Percentiles rank a stretch among this genome's conserved stretches.
Conservation (phyloP, 2,329 filamentous ascomycete genomes). For the Microsporum audouinii region DNA sequence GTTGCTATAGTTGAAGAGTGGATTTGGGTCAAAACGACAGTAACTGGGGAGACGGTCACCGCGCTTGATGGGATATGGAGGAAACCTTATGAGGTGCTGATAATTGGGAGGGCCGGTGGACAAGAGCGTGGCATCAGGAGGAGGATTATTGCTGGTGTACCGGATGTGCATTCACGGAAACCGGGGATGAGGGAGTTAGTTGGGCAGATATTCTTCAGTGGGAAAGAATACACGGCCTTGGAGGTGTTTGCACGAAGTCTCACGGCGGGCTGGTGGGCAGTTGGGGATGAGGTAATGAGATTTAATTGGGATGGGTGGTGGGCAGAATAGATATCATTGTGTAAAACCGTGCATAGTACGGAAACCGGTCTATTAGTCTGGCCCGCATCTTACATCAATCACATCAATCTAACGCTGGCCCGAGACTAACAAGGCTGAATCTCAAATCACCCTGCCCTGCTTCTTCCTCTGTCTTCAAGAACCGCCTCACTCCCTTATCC, state of each 20-base stretch:
- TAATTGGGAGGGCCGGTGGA: constrained; percentile 30
- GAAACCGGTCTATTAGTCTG: background rate
- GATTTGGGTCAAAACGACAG: constrained; percentile 53
- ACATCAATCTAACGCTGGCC: constrained; percentile 43
- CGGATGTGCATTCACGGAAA: constrained; percentile 55
- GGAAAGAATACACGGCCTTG: constrained; percentile 38
- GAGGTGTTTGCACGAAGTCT: constrained; percentile 52
- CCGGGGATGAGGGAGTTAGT: constrained; percentile 48
- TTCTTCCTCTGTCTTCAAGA: constrained; percentile 47
- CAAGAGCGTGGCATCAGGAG: constrained; percentile 26
- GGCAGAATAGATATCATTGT: constrained; percentile 17
- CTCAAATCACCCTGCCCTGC: constrained; percentile 47
- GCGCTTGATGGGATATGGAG: constrained; percentile 44
- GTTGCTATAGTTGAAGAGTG: constrained; percentile 48
- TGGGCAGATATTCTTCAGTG: constrained; percentile 35
- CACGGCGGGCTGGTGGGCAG: constrained; percentile 50
- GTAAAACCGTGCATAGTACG: background rate
- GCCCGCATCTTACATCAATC: background rate
- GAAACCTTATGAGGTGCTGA: constrained; percentile 51
- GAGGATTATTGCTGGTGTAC: constrained; percentile 47
- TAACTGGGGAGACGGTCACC: constrained; percentile 41
- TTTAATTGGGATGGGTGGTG: constrained; percentile 47
- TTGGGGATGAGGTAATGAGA: constrained; percentile 52
- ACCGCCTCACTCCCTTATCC: constrained; percentile 53
- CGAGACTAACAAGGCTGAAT: constrained; percentile 53